Conservation (phyloP, 164 flowering plant genomes). For the Protea cynaroides region DNA sequence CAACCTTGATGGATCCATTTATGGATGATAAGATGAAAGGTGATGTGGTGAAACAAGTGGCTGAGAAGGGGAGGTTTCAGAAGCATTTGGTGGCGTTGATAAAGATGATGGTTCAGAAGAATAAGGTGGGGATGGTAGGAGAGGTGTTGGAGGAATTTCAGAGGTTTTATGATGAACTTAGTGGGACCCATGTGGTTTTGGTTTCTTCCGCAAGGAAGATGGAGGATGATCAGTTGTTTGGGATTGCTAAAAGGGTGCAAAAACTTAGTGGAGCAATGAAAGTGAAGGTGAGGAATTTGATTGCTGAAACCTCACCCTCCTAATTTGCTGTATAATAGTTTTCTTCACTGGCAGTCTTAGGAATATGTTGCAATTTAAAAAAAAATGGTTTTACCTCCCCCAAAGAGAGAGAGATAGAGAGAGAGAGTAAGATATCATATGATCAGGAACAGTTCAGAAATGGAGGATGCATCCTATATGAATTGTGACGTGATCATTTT, state of each 20-base stretch:
- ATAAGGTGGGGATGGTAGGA: conserved; percentile 33
- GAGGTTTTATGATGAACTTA: conserved; percentile 44
- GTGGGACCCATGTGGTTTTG: conserved; percentile 32
- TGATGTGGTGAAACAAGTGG: conserved; percentile 31
- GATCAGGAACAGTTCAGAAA: too few species aligned
- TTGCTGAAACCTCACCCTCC: conserved; percentile 4
- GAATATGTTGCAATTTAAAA: too few species aligned
- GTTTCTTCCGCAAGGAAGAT: conserved; percentile 32
- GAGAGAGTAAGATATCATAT: too few species aligned
- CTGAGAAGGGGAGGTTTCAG: conserved; percentile 33
- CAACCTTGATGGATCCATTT: conserved; percentile 17
- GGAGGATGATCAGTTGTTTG: conserved; percentile 27
- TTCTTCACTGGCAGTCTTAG: too few species aligned
- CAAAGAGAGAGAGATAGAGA: too few species aligned
- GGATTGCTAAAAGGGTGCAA: conserved; percentile 30
- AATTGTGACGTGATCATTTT: too few species aligned
- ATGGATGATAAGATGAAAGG: conserved; percentile 36
- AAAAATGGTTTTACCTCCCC: too few species aligned
- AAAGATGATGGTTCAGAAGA: conserved; percentile 42
- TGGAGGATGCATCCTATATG: too few species aligned
- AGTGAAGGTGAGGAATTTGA: conserved; percentile 24
- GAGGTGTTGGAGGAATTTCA: conserved; percentile 52
- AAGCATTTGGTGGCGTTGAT: conserved; percentile 39
- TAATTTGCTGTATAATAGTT: conserved; percentile 8
- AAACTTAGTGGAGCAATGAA: conserved; percentile 21